Evolutionary conservation across 108 stramenopile genomes (phyloP).

Genomic region (Phaeodactylum tricornutum): DNA sequence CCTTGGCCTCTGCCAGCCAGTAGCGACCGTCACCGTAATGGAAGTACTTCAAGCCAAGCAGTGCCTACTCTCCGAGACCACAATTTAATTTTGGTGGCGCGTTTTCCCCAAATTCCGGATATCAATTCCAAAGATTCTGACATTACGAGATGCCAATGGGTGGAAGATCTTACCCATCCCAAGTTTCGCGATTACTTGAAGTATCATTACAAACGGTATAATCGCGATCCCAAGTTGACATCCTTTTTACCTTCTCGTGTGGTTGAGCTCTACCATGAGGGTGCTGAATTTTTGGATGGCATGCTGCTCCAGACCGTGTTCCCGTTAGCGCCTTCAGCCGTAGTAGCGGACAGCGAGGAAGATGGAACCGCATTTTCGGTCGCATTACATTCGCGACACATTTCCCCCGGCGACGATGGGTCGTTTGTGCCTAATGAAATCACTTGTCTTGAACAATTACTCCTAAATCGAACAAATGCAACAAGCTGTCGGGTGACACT

Average conservation of each 20-base stretch:
- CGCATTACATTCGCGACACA: constrained; percentile 21
- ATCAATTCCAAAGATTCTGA: neutral
- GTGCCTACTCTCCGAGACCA: constrained; percentile 5
- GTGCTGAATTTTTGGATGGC: constrained; percentile 12
- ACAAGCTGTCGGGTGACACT: constrained; percentile 10
- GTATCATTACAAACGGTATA: too few species aligned
- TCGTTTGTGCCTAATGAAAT: constrained; percentile 28
- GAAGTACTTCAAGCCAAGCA: neutral
- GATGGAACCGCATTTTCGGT: constrained; percentile 4
- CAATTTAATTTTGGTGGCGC: neutral
- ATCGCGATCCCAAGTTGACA: neutral
- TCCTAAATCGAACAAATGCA: neutral
- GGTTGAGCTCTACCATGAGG: constrained; percentile 3
- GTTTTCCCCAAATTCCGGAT: constrained; percentile 23
- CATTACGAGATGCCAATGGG: constrained; percentile 12
- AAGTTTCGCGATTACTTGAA: constrained; percentile 7
- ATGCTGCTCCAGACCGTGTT: constrained; percentile 12
- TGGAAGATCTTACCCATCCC: constrained; percentile 1
- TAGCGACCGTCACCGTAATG: too few species aligned
- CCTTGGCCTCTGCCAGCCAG: too few species aligned
- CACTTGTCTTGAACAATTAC: constrained; percentile 8
- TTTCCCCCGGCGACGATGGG: constrained; percentile 33
- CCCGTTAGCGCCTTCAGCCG: neutral
- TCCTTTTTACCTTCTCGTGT: too few species aligned
- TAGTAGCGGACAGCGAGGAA: neutral